Percentiles rank a stretch among this genome's conserved stretches.
These are phyloP conservation scores for Ustilago sp. DNA, from an alignment of 1,284 basidiomycete genomes.

Conservation along the genomic window DNA sequence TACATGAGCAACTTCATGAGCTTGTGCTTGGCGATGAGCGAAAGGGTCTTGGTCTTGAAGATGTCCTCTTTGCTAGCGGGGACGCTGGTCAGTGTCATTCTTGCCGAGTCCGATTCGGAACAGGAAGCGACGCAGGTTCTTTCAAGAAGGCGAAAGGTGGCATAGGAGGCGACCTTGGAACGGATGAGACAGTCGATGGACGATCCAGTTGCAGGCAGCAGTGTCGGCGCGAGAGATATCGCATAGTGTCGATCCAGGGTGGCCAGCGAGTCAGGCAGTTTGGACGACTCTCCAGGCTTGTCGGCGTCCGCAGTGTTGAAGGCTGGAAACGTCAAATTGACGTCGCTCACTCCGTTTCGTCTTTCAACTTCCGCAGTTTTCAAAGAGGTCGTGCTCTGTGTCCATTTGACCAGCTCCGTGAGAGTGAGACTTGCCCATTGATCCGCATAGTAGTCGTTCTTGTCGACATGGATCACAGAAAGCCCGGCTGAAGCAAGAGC, in stretches of 20 bases:
- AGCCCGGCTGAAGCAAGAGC: conserved; percentile 86
- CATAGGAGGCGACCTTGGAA: conserved; percentile 89
- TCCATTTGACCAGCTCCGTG: conserved; percentile 82
- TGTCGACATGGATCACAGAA: conserved; percentile 87
- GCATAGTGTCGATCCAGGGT: conserved; percentile 76
- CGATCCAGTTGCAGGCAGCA: conserved; percentile 83
- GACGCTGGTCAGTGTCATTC: conserved; percentile 71
- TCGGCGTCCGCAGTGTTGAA: neutral
- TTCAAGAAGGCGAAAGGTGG: conserved; percentile 88
- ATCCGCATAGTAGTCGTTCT: conserved; percentile 85
- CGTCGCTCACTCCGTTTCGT: neutral
- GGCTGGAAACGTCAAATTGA: conserved; percentile 33
- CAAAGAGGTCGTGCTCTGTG: conserved; percentile 47
- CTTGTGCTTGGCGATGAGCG: conserved; percentile 85
- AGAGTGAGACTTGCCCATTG: conserved; percentile 84
- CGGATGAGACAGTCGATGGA: conserved; percentile 83
- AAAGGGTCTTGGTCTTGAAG: conserved; percentile 84
- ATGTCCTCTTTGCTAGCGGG: conserved; percentile 93
- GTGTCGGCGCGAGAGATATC: conserved; percentile 82
- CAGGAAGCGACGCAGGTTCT: conserved; percentile 38
- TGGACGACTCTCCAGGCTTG: conserved; percentile 8
- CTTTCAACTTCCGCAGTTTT: neutral
- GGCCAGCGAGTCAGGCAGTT: conserved; percentile 24
- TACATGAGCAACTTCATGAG: conserved; percentile 87
- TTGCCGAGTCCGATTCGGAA: neutral